Percentiles rank a stretch among this genome's conserved stretches.
Conservation (phyloP, 2,329 filamentous ascomycete species). For the Penicillium sp. region DNA sequence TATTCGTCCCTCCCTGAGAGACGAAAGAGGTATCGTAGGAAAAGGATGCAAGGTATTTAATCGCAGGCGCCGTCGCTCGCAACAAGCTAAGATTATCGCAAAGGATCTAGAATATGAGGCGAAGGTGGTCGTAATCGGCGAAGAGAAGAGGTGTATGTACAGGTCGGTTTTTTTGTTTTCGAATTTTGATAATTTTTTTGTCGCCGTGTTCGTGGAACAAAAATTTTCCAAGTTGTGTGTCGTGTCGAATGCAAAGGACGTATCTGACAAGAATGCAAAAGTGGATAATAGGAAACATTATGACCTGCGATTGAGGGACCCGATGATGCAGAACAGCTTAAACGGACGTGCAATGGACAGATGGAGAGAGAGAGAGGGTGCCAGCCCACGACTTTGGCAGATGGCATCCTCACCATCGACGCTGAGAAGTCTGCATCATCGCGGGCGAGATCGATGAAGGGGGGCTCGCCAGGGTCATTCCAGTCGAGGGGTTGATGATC, state of each 20-base stretch:
- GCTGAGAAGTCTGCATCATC: conserved; percentile 56
- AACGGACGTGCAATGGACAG: conserved; percentile 33
- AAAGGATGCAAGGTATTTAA: conserved; percentile 38
- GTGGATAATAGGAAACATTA: conserved; percentile 31
- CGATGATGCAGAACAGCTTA: conserved; percentile 39
- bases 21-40: conserved; percentile 38
- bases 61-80: conserved; percentile 45
- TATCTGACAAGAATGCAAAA: conserved; percentile 30
- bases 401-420: conserved; percentile 40
- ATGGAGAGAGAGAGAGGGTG: conserved; percentile 28
- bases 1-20: conserved; percentile 39
- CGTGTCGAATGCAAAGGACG: conserved; percentile 33
- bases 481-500: conserved; percentile 93
- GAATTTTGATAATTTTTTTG: conserved; percentile 27
- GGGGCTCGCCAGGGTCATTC: conserved; percentile 83
- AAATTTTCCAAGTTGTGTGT: conserved; percentile 28
- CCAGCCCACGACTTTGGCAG: conserved; percentile 24
- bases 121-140: conserved; percentile 37
- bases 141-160: conserved; percentile 34
- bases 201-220: conserved; percentile 29
- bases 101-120: conserved; percentile 34
- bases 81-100: conserved; percentile 39
- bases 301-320: conserved; percentile 36
- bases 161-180: conserved; percentile 33
- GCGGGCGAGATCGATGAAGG: conserved; percentile 69